A percentile compares a stretch with the other conserved stretches of the same genome.
Evolutionary conservation across 2,329 filamentous ascomycete species (phyloP).

Genomic region (Torrubiella hemipterigena): DNA sequence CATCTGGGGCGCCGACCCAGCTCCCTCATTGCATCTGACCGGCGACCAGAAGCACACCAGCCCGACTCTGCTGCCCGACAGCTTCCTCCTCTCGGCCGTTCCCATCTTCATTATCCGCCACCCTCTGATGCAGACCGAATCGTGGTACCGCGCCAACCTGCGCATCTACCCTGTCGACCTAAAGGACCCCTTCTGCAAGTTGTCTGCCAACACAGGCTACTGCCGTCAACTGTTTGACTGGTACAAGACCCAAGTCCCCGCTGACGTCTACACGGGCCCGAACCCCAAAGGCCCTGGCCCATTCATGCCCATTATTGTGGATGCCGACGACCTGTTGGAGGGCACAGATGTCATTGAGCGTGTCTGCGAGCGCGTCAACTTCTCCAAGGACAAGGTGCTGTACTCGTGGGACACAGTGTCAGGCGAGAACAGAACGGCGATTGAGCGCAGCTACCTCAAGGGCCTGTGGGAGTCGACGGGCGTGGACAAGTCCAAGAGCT

Average conservation of each 20-base stretch:
- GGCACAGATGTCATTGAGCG: constrained; percentile 1
- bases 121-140: constrained; percentile 4
- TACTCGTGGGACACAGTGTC: constrained; percentile 2
- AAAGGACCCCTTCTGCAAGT: neutral
- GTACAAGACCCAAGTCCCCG: constrained; percentile 1
- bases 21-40: neutral
- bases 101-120: constrained; percentile 5
- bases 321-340: constrained; percentile 6
- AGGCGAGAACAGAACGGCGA: constrained; percentile 1
- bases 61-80: constrained; percentile 5
- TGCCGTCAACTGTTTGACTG: constrained; percentile 4
- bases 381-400: constrained; percentile 4
- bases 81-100: constrained; percentile 1
- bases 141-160: constrained; percentile 5
- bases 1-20: constrained; percentile 1
- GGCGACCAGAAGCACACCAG: constrained; percentile 2
- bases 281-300: neutral
- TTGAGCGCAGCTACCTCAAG: constrained; percentile 3
- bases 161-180: constrained; percentile 3
- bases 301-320: constrained; percentile 3
- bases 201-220: neutral
- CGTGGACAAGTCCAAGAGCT: constrained; percentile 5
- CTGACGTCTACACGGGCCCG: neutral
- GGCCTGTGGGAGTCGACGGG: constrained; percentile 4
- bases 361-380: neutral